A percentile compares a stretch with the other conserved stretches of the same genome.
These are phyloP conservation scores for Styphnolobium japonicum DNA, from an alignment of 306 rosid genomes.

Conservation along the genomic window DNA sequence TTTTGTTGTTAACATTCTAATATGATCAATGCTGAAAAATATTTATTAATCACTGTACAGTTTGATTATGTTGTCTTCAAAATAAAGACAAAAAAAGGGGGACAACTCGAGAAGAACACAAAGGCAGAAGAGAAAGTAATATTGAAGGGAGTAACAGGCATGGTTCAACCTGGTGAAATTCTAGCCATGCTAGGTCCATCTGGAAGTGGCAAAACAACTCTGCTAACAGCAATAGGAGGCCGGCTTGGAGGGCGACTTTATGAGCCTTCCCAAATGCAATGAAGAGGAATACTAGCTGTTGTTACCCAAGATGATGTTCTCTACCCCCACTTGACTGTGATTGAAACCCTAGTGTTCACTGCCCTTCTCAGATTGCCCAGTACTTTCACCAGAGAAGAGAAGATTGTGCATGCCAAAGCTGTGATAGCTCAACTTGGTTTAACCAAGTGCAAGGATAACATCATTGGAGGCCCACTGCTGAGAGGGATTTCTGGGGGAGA, in stretches of 20 bases:
- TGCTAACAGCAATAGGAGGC: constrained; percentile 50
- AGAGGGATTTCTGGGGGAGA: constrained; percentile 66
- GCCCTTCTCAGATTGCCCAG: constrained; percentile 52
- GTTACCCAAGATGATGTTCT: constrained; percentile 59
- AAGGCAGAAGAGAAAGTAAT: constrained; percentile 33
- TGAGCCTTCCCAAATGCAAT: constrained; percentile 40
- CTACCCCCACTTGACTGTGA: constrained; percentile 44
- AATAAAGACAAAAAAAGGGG: constrained; percentile 16
- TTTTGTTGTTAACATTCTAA: too few species aligned
- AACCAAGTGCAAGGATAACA: constrained; percentile 37
- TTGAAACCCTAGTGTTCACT: constrained; percentile 53
- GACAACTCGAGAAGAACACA: not conserved
- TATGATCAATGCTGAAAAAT: not conserved
- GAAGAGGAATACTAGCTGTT: constrained; percentile 44
- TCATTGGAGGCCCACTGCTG: constrained; percentile 21
- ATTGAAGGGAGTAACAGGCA: constrained; percentile 42
- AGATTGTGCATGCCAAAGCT: constrained; percentile 20
- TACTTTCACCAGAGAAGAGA: constrained; percentile 24
- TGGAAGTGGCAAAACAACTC: constrained; percentile 64
- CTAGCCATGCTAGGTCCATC: constrained; percentile 68
- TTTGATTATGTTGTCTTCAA: constrained; percentile 41
- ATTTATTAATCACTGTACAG: constrained; percentile 17
- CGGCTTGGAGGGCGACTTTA: constrained; percentile 24
- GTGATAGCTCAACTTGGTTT: constrained; percentile 47
- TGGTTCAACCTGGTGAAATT: constrained; percentile 49